Conservation (phyloP, 2,329 filamentous ascomycete species). For the Colletotrichum ledebouriae region DNA sequence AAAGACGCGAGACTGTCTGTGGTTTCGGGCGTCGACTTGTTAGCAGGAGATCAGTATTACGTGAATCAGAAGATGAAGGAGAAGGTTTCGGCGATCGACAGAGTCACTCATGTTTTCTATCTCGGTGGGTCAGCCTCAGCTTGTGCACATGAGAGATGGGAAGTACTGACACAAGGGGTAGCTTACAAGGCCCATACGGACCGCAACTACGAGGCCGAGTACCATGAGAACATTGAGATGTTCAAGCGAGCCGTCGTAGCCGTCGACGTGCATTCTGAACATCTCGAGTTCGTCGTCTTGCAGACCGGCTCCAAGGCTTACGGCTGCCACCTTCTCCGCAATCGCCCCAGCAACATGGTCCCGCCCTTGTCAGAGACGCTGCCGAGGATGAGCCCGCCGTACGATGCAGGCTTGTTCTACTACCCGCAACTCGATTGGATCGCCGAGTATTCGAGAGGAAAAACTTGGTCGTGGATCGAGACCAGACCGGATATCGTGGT, state of each 20-base stretch:
- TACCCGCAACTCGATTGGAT: constrained; percentile 56
- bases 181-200: constrained; percentile 58
- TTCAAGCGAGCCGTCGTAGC: constrained; percentile 55
- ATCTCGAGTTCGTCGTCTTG: constrained; percentile 54
- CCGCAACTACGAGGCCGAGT: constrained; percentile 49
- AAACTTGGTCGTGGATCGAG: constrained; percentile 56
- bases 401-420: constrained; percentile 55
- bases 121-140: constrained; percentile 45
- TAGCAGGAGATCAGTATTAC: constrained; percentile 54
- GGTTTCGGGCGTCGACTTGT: constrained; percentile 57
- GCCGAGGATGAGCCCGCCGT: constrained; percentile 51
- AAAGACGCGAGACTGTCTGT: constrained; percentile 55
- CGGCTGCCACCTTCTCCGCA: constrained; percentile 57
- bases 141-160: not conserved
- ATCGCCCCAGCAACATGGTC: constrained; percentile 53
- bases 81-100: constrained; percentile 51
- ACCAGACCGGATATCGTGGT: constrained; percentile 53
- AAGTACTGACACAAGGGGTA: constrained; percentile 2
- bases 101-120: constrained; percentile 60
- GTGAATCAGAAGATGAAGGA: constrained; percentile 51
- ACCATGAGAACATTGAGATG: constrained; percentile 56
- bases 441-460: constrained; percentile 51
- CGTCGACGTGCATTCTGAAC: constrained; percentile 50
- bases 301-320: constrained; percentile 54
- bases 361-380: constrained; percentile 51